Conservation (phyloP, 495 filamentous ascomycete genomes). For the Penicillium pulvis region DNA sequence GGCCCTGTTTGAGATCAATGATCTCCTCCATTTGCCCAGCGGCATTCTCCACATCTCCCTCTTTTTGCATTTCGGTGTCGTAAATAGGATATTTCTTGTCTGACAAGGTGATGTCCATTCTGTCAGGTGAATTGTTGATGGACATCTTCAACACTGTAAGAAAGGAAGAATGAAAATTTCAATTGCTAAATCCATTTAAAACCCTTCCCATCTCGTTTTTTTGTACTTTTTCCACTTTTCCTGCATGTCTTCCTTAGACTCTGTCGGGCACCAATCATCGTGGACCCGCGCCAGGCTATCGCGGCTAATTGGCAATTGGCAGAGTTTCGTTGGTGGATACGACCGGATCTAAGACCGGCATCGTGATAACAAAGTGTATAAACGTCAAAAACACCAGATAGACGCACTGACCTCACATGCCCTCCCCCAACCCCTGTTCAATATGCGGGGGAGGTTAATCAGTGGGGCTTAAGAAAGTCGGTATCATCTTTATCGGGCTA, state of each 20-base stretch:
- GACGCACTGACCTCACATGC: not conserved
- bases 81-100: constrained; percentile 4
- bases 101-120: not conserved
- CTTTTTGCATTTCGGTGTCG: constrained; percentile 13
- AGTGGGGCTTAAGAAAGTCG: not conserved
- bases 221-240: constrained; percentile 2
- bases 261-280: constrained; percentile 9
- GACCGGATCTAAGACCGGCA: constrained; percentile 3
- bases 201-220: not conserved
- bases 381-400: not conserved
- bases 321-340: constrained; percentile 1
- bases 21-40: constrained; percentile 17
- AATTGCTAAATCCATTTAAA: not conserved
- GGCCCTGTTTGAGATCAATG: constrained; percentile 21
- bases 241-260: constrained; percentile 6
- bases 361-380: not conserved
- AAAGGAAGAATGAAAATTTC: not conserved
- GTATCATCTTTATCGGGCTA: constrained; percentile 2
- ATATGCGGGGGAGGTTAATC: constrained; percentile 2
- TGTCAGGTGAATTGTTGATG: not conserved
- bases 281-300: constrained; percentile 6
- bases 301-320: constrained; percentile 1
- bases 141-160: constrained; percentile 4
- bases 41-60: constrained; percentile 14
- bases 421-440: not conserved